phyloP scores from a whole-genome alignment of 2,329 filamentous ascomycete genomes.

The Aspergillus sp. region DNA sequence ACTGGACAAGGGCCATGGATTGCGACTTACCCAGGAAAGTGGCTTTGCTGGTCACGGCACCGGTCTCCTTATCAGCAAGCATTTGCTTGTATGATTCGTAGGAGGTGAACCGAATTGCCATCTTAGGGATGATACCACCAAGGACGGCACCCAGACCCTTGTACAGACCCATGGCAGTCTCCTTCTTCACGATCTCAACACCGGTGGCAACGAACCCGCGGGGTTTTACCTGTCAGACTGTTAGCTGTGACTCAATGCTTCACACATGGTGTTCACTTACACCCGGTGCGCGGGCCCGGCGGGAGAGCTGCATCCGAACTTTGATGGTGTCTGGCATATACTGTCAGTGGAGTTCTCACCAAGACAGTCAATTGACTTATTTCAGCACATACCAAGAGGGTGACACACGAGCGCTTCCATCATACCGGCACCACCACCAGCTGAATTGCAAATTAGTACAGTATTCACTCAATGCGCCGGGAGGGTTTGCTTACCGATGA shows the following conservation, averaged over 20 bases:
- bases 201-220: constrained; percentile 89
- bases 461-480: constrained; percentile 7
- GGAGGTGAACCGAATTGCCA: constrained; percentile 98
- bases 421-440: constrained; percentile 96
- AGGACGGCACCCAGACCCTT: constrained; percentile 97
- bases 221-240: constrained; percentile 59
- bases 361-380: background rate
- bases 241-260: constrained; percentile 13
- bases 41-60: constrained; percentile 66
- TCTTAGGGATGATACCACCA: constrained; percentile 96
- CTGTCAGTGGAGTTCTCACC: constrained; percentile 24
- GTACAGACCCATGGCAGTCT: constrained; percentile 91
- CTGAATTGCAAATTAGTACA: constrained; percentile 50
- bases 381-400: constrained; percentile 76
- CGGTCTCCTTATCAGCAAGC: constrained; percentile 68
- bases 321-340: constrained; percentile 79
- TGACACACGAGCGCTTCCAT: constrained; percentile 98
- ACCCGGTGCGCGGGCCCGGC: constrained; percentile 78
- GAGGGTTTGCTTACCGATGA: constrained; percentile 68
- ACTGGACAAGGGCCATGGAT: background rate
- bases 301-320: constrained; percentile 97
- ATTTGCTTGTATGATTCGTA: constrained; percentile 94
- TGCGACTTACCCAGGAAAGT: constrained; percentile 67
- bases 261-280: constrained; percentile 47
- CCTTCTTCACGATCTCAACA: constrained; percentile 78